These are phyloP conservation scores for Mortierella sp. DNA, from an alignment of 371 early-diverging fungal species.

Conservation along the genomic window DNA sequence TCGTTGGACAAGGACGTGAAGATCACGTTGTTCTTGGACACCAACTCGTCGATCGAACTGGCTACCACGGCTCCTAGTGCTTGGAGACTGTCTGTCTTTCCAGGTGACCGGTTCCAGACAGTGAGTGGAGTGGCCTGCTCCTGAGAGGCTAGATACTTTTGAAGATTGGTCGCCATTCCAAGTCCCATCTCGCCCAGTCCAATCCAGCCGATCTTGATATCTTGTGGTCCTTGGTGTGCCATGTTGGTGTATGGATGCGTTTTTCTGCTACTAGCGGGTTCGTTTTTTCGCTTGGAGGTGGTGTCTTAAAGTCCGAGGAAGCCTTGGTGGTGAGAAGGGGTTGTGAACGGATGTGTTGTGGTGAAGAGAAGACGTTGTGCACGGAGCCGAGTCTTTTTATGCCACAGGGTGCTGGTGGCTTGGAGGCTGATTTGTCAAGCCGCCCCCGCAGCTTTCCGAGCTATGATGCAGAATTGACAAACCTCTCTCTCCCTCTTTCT, in stretches of 20 bases:
- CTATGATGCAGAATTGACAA: no score
- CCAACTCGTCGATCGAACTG: conserved; percentile 26
- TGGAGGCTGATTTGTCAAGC: no score
- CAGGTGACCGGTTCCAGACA: conserved; percentile 51
- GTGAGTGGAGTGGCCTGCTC: conserved; percentile 14
- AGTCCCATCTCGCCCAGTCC: conserved; percentile 44
- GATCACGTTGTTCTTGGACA: conserved; percentile 39
- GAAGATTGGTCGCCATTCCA: conserved; percentile 50
- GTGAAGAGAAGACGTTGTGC: no score
- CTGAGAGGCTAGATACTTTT: conserved; percentile 29
- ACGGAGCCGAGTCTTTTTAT: no score
- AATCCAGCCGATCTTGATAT: conserved; percentile 36
- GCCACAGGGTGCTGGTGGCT: no score
- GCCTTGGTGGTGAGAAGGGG: no score
- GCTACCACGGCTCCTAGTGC: conserved; percentile 33
- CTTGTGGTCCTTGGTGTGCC: neutral
- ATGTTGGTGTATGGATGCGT: conserved; percentile 10
- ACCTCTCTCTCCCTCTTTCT: no score
- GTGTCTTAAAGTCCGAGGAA: neutral
- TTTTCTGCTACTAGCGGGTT: neutral
- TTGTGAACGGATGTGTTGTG: no score
- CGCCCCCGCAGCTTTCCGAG: no score
- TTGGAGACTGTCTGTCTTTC: conserved; percentile 25
- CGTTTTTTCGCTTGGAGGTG: neutral
- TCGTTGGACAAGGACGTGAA: conserved; percentile 54